Conservation (phyloP, 2,329 filamentous ascomycete genomes). For the Raffaelea ambrosiae region DNA sequence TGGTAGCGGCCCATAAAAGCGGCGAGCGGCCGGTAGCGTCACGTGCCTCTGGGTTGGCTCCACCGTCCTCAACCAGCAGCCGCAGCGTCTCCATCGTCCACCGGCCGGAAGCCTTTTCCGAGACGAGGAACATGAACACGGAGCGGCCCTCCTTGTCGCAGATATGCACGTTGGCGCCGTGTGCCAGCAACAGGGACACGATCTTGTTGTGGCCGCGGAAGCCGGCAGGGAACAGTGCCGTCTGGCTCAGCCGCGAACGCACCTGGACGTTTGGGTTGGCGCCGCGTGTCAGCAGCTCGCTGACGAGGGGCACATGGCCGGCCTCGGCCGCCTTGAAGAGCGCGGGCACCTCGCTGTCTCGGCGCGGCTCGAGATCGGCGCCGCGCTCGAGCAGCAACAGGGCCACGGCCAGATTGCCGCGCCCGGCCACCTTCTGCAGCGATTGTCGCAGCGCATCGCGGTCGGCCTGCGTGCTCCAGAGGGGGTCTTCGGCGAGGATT, state of each 20-base stretch:
- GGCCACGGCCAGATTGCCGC: constrained; percentile 25
- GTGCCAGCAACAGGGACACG: constrained; percentile 21
- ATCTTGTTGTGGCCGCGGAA: constrained; percentile 25
- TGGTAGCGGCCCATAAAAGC: constrained; percentile 50
- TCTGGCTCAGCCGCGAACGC: constrained; percentile 21
- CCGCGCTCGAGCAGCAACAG: constrained; percentile 28
- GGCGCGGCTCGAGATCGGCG: constrained; percentile 25
- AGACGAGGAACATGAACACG: constrained; percentile 25
- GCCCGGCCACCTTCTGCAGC: constrained; percentile 27
- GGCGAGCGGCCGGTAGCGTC: constrained; percentile 45
- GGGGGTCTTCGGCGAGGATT: constrained; percentile 23
- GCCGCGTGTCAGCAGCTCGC: constrained; percentile 21
- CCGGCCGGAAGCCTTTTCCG: constrained; percentile 18
- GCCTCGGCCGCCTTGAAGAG: constrained; percentile 29
- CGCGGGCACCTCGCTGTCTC: constrained; percentile 25
- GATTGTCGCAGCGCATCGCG: constrained; percentile 27
- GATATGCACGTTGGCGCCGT: constrained; percentile 24
- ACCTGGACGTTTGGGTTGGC: constrained; percentile 24
- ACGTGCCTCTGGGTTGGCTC: constrained; percentile 24
- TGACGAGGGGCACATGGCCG: constrained; percentile 24
- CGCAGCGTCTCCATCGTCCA: constrained; percentile 32
- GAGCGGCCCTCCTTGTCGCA: constrained; percentile 27
- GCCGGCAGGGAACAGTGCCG: constrained; percentile 26
- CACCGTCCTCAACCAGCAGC: constrained; percentile 24
- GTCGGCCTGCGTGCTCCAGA: constrained; percentile 24